Conservation (phyloP, 1,139 yeast species). For the Hyphopichia khmerensis region DNA sequence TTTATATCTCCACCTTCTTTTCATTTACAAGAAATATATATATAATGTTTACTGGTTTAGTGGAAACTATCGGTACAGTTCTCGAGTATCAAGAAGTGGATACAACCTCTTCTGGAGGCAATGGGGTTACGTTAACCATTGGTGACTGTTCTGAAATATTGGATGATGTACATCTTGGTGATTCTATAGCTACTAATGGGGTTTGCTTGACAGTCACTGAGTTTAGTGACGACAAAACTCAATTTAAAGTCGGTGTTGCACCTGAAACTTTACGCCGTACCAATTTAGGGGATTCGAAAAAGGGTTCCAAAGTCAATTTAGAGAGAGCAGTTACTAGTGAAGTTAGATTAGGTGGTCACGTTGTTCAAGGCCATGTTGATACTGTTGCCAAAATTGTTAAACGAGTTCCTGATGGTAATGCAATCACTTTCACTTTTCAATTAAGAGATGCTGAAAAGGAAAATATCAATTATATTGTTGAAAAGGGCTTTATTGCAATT, state of each 20-base stretch:
- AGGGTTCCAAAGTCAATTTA: slow-evolving; percentile 70
- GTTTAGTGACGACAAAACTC: slow-evolving; percentile 47
- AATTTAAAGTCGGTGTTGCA: slow-evolving; percentile 86
- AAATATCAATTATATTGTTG: slow-evolving; percentile 76
- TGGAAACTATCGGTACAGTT: slow-evolving; percentile 77
- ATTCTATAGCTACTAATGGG: slow-evolving; percentile 88
- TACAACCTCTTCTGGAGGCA: slow-evolving; percentile 61
- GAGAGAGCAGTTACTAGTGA: slow-evolving; percentile 87
- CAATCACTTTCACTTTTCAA: slow-evolving; percentile 72
- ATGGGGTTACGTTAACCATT: slow-evolving; percentile 73
- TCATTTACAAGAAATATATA: too few species aligned
- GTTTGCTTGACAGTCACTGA: slow-evolving; percentile 93
- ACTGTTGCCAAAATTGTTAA: slow-evolving; percentile 70
- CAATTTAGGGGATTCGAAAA: slow-evolving; percentile 59
- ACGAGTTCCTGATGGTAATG: slow-evolving; percentile 67
- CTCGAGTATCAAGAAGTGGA: slow-evolving; percentile 51
- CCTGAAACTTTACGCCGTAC: slow-evolving; percentile 90
- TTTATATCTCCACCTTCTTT: too few species aligned
- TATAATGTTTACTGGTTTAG: slow-evolving; percentile 92
- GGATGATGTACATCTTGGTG: slow-evolving; percentile 85
- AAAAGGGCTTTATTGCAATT: slow-evolving; percentile 86
- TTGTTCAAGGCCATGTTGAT: slow-evolving; percentile 97
- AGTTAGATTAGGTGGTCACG: slow-evolving; percentile 92
- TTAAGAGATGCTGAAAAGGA: slow-evolving; percentile 58
- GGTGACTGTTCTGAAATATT: slow-evolving; percentile 63